Evolutionary conservation across 257 asterid species (phyloP), one percentile per base, ranked within the genome.

Genomic region (Petunia axillaris): DNA sequence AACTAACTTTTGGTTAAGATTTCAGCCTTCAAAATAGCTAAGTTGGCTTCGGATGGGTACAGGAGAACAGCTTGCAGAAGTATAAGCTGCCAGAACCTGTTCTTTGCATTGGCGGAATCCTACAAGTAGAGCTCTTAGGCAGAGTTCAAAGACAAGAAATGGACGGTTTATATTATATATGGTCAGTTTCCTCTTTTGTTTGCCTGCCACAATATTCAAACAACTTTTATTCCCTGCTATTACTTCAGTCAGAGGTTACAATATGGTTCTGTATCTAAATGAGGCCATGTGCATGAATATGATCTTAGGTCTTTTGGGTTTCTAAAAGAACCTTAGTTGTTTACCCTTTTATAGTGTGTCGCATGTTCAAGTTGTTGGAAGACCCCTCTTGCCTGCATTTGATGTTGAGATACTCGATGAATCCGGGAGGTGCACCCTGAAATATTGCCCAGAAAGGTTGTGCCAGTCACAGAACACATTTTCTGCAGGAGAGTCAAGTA

Each of bases 61-160:
- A 94, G 98, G 95, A 90, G 82, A 89, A 90, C 81, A 52, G 80
- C 80, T 78, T 94, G 92, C 96, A 94, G 84, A 87, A 87, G 86
- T 94, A 90, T 83, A 85, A 81, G 93, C 89, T 94, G 36, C 97
- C 98, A 0, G 85, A 87, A 83, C 96, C 97, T 5, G 86, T 88
- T 76, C 86, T 93, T 52, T 90, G 94, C 82, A 67, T 94, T 2
- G 98, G 98, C 36, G 98, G 94, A 55, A 81, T 91, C 84, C 83
- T 94, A 86, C 89, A 86, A 84, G 89, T 94, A 55, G 94, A 94
- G 87, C 90, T 94, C 14, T 74, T 94, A 85, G 98, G 98, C 80
- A 86, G 98, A 85, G 89, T 90, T 79, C 97, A 94, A 81, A 90
- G 87, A 76, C 98, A 94, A 88, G 91, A 89, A 76, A 44, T 86